Evolutionary conservation across 2,329 filamentous ascomycete genomes (phyloP).

Genomic region (Alternaria hordeiaustralica): DNA sequence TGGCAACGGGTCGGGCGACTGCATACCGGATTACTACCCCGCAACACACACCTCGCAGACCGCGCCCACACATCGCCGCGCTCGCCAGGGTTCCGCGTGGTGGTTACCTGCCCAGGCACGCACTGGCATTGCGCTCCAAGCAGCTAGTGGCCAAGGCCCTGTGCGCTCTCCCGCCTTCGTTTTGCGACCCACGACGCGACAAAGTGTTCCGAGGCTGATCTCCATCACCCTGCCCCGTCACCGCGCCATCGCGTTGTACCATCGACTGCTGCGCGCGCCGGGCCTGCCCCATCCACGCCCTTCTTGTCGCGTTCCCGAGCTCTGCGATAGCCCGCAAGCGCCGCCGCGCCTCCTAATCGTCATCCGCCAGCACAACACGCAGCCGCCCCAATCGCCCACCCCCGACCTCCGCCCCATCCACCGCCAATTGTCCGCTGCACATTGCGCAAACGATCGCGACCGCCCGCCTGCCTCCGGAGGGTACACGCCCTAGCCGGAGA

Average conservation of each 20-base stretch:
- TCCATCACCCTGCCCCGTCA: conserved; percentile 25
- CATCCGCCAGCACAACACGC: conserved; percentile 25
- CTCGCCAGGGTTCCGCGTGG: conserved; percentile 14
- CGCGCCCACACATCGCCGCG: neutral
- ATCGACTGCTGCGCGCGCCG: conserved; percentile 12
- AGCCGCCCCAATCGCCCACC: conserved; percentile 17
- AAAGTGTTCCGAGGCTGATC: conserved; percentile 25
- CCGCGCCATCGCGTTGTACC: conserved; percentile 10
- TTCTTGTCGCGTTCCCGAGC: conserved; percentile 8
- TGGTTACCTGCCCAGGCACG: neutral
- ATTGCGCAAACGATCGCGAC: conserved; percentile 36
- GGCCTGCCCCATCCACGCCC: neutral
- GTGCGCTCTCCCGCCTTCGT: conserved; percentile 16
- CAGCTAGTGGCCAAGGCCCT: conserved; percentile 17
- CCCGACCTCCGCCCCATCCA: conserved; percentile 21
- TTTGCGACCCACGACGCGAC: conserved; percentile 28
- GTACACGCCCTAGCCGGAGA: conserved; percentile 34
- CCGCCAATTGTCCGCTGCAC: conserved; percentile 15
- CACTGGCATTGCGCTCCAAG: conserved; percentile 9
- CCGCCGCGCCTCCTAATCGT: conserved; percentile 21
- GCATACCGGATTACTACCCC: conserved; percentile 1
- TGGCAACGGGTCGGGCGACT: neutral
- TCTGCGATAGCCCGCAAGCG: conserved; percentile 11
- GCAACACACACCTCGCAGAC: conserved; percentile 1
- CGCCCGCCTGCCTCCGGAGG: conserved; percentile 37